Conservation (phyloP, 1,139 yeast genomes). For the Entelexis paramagnoliae region DNA sequence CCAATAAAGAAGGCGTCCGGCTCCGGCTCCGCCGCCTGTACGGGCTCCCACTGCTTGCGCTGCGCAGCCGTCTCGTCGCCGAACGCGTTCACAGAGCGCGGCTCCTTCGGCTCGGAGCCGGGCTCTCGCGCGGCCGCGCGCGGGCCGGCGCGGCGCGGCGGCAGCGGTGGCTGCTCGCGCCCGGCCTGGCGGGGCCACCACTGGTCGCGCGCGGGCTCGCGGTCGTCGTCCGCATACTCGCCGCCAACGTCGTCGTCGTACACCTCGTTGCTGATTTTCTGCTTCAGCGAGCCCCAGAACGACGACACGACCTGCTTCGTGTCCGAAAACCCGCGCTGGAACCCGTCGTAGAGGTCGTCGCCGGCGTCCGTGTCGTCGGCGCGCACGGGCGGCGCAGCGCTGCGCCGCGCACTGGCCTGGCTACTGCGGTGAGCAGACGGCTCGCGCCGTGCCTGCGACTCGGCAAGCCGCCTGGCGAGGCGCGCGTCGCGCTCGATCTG, state of each 20-base stretch:
- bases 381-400: slow-evolving; percentile 8
- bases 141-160: slow-evolving; percentile 35
- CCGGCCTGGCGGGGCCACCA: slow-evolving; percentile 8
- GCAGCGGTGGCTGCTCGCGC: slow-evolving; percentile 32
- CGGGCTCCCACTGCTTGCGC: slow-evolving; percentile 33
- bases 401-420: no score
- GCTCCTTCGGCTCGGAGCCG: slow-evolving; percentile 2
- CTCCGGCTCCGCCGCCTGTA: slow-evolving; percentile 35
- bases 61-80: slow-evolving; percentile 25
- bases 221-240: slow-evolving; percentile 22
- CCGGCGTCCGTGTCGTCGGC: slow-evolving; percentile 32
- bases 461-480: slow-evolving; percentile 71
- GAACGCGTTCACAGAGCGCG: slow-evolving; percentile 26
- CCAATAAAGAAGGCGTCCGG: slow-evolving; percentile 69
- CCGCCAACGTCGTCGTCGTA: slow-evolving; percentile 26
- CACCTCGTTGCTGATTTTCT: slow-evolving; percentile 38
- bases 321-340: slow-evolving; percentile 72
- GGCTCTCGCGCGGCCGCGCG: slow-evolving; percentile 3
- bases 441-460: slow-evolving; percentile 38
- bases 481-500: slow-evolving; percentile 70
- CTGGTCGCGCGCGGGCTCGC: slow-evolving; percentile 19
- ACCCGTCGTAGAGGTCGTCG: slow-evolving; percentile 58
- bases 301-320: slow-evolving; percentile 68
- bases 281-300: slow-evolving; percentile 70
- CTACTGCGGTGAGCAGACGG: no score